phyloP scores from a whole-genome alignment of 1,284 basidiomycete species.

The Exsudoporus floridanus region DNA sequence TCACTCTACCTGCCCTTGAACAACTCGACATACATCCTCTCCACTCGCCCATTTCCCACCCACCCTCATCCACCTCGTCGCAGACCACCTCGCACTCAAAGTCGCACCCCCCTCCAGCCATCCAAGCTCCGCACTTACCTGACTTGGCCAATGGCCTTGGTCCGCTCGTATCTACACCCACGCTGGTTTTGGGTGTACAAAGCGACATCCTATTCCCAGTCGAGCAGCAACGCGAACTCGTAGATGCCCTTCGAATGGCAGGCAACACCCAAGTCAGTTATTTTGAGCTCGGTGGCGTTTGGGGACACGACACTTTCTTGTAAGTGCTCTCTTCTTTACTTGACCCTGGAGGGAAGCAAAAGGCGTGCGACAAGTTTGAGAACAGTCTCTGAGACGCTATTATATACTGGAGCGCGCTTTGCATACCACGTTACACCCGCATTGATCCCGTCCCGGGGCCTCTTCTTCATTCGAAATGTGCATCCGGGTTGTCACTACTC shows the following conservation, averaged over 20 bases:
- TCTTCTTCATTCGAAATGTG: not conserved
- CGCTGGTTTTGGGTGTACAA: constrained; percentile 91
- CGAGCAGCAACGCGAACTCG: constrained; percentile 95
- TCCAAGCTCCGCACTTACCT: constrained; percentile 74
- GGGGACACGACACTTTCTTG: constrained; percentile 98
- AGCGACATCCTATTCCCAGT: constrained; percentile 97
- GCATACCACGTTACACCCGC: constrained; percentile 1
- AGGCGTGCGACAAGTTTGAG: not conserved
- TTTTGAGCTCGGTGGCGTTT: constrained; percentile 97
- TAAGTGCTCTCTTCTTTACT: constrained; percentile 33
- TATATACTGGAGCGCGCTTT: constrained; percentile 7
- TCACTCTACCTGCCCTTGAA: constrained; percentile 78
- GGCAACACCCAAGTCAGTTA: constrained; percentile 90
- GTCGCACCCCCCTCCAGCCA: constrained; percentile 66
- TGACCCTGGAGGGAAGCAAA: not conserved
- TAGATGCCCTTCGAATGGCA: constrained; percentile 86
- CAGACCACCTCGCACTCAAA: constrained; percentile 58
- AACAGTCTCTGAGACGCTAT: not conserved
- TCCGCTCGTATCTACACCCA: constrained; percentile 77
- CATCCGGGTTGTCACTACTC: not conserved
- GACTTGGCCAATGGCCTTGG: constrained; percentile 82
- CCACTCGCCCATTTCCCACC: constrained; percentile 27
- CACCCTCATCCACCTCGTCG: constrained; percentile 25
- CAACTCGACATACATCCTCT: constrained; percentile 56
- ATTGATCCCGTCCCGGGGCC: constrained; percentile 5